Evolutionary conservation across 805 yeast genomes (phyloP).

Genomic region (Maudiozyma pseudohumilis): DNA sequence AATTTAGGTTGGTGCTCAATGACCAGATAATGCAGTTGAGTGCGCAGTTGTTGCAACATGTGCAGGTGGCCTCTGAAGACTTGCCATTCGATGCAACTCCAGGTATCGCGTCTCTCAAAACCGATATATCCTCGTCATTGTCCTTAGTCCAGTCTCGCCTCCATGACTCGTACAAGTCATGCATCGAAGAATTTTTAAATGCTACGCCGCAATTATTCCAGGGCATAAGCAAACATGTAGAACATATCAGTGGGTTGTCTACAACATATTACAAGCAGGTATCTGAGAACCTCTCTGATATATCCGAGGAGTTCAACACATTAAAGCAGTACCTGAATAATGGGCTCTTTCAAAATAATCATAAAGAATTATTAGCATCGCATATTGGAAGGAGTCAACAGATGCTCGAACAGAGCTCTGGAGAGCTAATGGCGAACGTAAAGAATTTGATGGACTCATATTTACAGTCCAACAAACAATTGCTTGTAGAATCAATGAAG

Average conservation of each 20-base stretch:
- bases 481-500: slow-evolving; percentile 20
- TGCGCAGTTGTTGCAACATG: slow-evolving; percentile 10
- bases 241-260: slow-evolving; percentile 11
- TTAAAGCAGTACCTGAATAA: slow-evolving; percentile 24
- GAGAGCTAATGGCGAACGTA: slow-evolving; percentile 13
- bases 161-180: slow-evolving; percentile 17
- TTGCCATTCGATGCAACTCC: slow-evolving; percentile 9
- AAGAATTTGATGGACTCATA: slow-evolving; percentile 18
- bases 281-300: slow-evolving; percentile 22
- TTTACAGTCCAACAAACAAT: slow-evolving; percentile 16
- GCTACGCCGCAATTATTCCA: slow-evolving; percentile 19
- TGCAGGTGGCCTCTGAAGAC: slow-evolving; percentile 6
- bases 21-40: slow-evolving; percentile 16
- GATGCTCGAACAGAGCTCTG: slow-evolving; percentile 18
- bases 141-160: slow-evolving; percentile 13
- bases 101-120: slow-evolving; percentile 13
- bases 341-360: slow-evolving; percentile 24
- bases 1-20: slow-evolving; percentile 16
- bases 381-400: slow-evolving; percentile 20
- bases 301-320: slow-evolving; percentile 26
- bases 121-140: slow-evolving; percentile 13
- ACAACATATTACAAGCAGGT: slow-evolving; percentile 13
- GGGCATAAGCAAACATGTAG: slow-evolving; percentile 13
- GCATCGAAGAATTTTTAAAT: slow-evolving; percentile 15
- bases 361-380: slow-evolving; percentile 16